Base-by-base conservation (phyloP, 768 basidiomycete genomes). In the Coprinopsis sp. region DNA sequence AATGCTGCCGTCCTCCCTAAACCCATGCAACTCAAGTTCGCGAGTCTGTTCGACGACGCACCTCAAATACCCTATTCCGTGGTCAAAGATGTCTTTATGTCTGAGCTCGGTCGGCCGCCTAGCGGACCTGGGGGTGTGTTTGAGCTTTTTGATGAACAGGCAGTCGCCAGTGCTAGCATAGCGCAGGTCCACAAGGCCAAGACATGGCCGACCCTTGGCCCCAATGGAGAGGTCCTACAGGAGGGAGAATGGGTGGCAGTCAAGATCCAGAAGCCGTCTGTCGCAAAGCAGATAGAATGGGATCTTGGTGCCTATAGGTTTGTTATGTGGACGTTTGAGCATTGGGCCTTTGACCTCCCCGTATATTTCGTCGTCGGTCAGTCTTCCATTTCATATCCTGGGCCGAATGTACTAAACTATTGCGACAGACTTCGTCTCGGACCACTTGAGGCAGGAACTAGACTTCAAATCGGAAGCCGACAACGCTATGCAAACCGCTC, bases 201-300 rank as follows among this genome's bases (percentile, higher is more conserved):
- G 43, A 54, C 75, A 13, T 72, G 75, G 71, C 68, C 72, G 0
- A 55, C 34, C 22, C 56, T 65, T 4, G 70, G 64, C 10, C 42
- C 54, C 8, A 53, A 62, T 38, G 64, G 64, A 19, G 46, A 54
- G 39, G 68, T 72, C 42, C n/a, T n/a, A n/a, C 62, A 62, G 7
- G 69, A 70, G 46, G 73, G 69, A 25, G 69, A 76, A 28, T 85
- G 84, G 78, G 92, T 97, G 1, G 94, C 93, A 0, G 93, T 97
- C 51, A 97, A 97, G 68, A 73, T 90, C 18, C 91, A 96, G 68
- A 95, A 94, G 57, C 91, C 91, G 2, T 86, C 82, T 27, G 89
- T 97, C 5, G 75, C 74, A 41, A 88, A 78, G 54, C 93, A 96
- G 67, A 84, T 87, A 69, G 82, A 88, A 51, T 91, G 84, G 79